A percentile compares a stretch with the other conserved stretches of the same genome.
These are phyloP conservation scores for Spirogloea muscicola DNA, from an alignment of 139 green algal species.

Conservation along the genomic window DNA sequence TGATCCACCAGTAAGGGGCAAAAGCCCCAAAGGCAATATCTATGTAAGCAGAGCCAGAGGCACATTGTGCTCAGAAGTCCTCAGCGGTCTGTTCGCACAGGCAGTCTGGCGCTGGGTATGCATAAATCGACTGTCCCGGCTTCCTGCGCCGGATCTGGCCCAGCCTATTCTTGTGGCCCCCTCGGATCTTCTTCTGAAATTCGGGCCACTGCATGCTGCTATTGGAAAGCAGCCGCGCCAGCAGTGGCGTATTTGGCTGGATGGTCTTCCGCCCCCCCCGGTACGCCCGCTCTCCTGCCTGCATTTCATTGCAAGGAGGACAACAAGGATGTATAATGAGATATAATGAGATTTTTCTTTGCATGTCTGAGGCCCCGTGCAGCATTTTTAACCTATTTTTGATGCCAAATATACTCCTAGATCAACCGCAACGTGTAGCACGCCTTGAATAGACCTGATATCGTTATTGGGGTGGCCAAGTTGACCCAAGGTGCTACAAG, in stretches of 20 bases:
- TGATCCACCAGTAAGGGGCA: too few relatives aligned
- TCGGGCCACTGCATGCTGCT: conserved; percentile 12
- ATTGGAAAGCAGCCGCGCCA: conserved; percentile 29
- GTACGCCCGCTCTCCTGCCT: conserved; percentile 32
- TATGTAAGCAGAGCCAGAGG: too few relatives aligned
- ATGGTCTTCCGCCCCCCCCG: conserved; percentile 22
- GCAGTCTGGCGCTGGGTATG: conserved; percentile 37
- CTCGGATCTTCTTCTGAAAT: not conserved
- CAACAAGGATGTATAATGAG: not conserved
- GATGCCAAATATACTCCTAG: not conserved
- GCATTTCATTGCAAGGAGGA: not conserved
- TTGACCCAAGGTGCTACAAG: too few relatives aligned
- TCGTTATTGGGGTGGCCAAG: too few relatives aligned
- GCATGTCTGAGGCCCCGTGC: not conserved
- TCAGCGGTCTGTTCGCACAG: too few relatives aligned
- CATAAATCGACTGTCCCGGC: conserved; percentile 32
- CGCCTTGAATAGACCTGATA: too few relatives aligned
- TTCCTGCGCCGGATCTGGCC: conserved; percentile 8
- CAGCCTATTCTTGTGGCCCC: conserved; percentile 4
- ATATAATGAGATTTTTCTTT: not conserved
- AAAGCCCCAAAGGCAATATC: too few relatives aligned
- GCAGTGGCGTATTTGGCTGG: conserved; percentile 6
- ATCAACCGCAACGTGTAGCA: too few relatives aligned
- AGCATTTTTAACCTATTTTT: not conserved
- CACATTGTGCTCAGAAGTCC: too few relatives aligned